Base-by-base conservation (phyloP, 1,284 basidiomycete species). In the Stygiomarasmius scandens region DNA sequence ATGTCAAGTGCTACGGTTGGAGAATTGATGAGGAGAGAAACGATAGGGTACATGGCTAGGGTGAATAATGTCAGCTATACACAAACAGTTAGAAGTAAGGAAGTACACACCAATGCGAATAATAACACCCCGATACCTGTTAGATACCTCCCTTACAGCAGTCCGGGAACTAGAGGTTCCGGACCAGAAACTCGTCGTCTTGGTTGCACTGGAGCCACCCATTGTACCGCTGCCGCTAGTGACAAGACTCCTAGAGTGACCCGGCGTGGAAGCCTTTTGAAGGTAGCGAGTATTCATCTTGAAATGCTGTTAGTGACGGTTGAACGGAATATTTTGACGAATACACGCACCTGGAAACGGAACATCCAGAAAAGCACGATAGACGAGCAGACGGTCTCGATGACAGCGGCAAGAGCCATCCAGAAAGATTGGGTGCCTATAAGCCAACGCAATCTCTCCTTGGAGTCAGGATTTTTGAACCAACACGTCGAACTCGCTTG, bases 371-470 rank as follows among this genome's bases (percentile, higher is more conserved):
- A 55, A 0, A 66, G 50, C 8, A 66, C 61, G 4, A 64, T 49
- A 8, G 34, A 53, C 0, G 64, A 66, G 27, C 60, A 66, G 20
- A 66, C 34, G 22, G 58, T 63, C 52, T 69, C 68, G 14, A 59
- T 61, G 1, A 51, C 20, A 14, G 64, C 61, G 8, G 64, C 63
- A 12, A 67, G 46, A 9, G 59, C 43, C 10, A 64, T 59, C 68
- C 68, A 69, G 29, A 65, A 57, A 0, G 63, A 61, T 34, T 64
- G 63, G 8, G 66, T 67, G 5, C 59, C 66, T 2, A 52, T 41
- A 2, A 52, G 25, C 49, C 27, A 50, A 12, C 19, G 49, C 5
- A 36, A n/a, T 20, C 46, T 14, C 20, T 22, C 5, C n/a, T 48
- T 16, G 46, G 20, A 14, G 25, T 48, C 23, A 5, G 46, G 46